Conservation (phyloP, 2,329 filamentous ascomycete species). For the Botrytis pseudocinerea region DNA sequence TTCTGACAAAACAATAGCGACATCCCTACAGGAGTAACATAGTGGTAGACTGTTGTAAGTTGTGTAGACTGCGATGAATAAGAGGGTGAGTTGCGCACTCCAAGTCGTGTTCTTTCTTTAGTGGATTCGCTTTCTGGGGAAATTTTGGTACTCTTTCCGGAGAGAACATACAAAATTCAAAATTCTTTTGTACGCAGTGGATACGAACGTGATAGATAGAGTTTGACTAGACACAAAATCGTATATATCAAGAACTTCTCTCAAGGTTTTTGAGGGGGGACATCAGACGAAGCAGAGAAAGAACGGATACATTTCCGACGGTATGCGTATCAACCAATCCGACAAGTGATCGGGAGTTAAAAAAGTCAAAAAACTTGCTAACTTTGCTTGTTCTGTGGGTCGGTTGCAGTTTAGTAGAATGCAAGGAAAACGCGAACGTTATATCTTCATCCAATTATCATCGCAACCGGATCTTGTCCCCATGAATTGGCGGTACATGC, state of each 20-base stretch:
- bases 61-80: not conserved
- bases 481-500: not conserved
- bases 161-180: not conserved
- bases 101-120: constrained; percentile 1
- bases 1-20: not conserved
- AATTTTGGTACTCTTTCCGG: not conserved
- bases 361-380: not conserved
- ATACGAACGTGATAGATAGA: not conserved
- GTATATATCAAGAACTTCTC: not conserved
- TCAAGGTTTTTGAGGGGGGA: no score
- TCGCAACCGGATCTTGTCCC: not conserved
- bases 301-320: not conserved
- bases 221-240: not conserved
- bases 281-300: not conserved
- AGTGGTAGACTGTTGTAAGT: not conserved
- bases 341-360: not conserved
- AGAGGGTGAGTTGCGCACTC: not conserved
- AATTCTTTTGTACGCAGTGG: not conserved
- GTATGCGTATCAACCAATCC: not conserved
- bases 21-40: constrained; percentile 4
- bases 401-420: not conserved
- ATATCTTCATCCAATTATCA: not conserved
- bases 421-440: not conserved
- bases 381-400: not conserved
- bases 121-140: not conserved